Evolutionary conservation across 2,329 filamentous ascomycete species (phyloP).

Genomic region (Harringtonia lauricola): DNA sequence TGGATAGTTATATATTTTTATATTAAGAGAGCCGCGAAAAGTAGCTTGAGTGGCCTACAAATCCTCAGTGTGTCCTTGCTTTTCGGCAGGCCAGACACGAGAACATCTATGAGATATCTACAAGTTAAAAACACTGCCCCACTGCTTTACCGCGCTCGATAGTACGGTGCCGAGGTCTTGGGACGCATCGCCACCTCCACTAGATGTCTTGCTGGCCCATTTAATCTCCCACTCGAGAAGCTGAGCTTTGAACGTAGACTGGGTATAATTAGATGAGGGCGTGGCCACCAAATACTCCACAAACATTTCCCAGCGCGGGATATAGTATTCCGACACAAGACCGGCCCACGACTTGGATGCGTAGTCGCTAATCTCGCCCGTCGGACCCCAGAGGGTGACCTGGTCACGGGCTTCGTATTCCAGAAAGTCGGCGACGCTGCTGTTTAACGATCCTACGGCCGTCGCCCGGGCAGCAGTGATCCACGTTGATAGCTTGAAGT

Average conservation of each 20-base stretch:
- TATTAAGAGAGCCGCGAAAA: no score
- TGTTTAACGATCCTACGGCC: conserved; percentile 11
- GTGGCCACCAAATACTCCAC: conserved; percentile 23
- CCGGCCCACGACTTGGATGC: conserved; percentile 37
- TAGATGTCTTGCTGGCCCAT: no score
- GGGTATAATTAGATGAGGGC: background rate
- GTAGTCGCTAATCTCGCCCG: conserved; percentile 36
- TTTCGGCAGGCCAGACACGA: no score
- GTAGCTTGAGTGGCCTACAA: no score
- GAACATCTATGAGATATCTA: no score
- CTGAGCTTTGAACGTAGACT: background rate
- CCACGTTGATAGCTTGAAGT: conserved; percentile 31
- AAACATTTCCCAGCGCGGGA: conserved; percentile 33
- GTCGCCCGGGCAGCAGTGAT: conserved; percentile 24
- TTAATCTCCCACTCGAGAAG: conserved; percentile 7
- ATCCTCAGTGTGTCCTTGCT: no score
- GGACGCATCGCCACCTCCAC: no score
- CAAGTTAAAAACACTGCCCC: no score
- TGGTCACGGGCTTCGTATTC: conserved; percentile 37
- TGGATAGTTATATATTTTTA: no score
- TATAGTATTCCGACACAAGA: conserved; percentile 33
- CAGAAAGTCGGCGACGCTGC: conserved; percentile 21
- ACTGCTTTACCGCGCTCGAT: no score
- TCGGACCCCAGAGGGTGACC: conserved; percentile 37
- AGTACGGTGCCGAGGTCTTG: no score